phyloP scores from a whole-genome alignment of 176 grass and related monocot species.

The Eragrostis curvula region DNA sequence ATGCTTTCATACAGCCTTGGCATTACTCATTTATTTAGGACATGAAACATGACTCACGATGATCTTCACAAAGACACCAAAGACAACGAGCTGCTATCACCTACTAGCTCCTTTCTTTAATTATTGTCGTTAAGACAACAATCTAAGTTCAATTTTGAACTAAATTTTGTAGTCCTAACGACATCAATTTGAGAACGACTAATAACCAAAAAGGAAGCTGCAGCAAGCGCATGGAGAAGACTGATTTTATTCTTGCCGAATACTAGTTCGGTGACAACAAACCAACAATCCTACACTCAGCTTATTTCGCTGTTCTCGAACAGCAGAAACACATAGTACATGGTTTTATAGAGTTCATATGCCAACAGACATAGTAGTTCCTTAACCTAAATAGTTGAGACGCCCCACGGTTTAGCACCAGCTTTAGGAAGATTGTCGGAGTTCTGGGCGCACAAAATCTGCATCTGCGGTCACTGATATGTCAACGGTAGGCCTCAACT shows the following conservation, averaged over 20 bases:
- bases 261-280: constrained; percentile 9
- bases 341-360: constrained; percentile 6
- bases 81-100: background rate
- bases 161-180: no score
- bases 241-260: constrained; percentile 35
- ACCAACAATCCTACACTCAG: constrained; percentile 23
- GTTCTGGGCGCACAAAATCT: constrained; percentile 88
- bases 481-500: constrained; percentile 85
- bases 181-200: background rate
- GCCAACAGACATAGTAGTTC: constrained; percentile 7
- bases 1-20: background rate
- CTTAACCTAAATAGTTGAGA: background rate
- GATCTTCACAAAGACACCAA: background rate
- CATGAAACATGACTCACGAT: background rate
- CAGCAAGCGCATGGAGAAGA: background rate
- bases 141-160: no score
- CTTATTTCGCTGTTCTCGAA: constrained; percentile 19
- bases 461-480: constrained; percentile 85
- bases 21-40: background rate
- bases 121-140: no score
- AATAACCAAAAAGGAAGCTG: background rate
- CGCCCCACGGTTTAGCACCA: background rate
- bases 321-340: constrained; percentile 29
- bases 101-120: no score
- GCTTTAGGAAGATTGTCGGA: constrained; percentile 64